Evolutionary conservation across 2,329 filamentous ascomycete genomes (phyloP), one percentile per base, ranked within the genome.

Genomic region (Lachnellula hyalina): DNA sequence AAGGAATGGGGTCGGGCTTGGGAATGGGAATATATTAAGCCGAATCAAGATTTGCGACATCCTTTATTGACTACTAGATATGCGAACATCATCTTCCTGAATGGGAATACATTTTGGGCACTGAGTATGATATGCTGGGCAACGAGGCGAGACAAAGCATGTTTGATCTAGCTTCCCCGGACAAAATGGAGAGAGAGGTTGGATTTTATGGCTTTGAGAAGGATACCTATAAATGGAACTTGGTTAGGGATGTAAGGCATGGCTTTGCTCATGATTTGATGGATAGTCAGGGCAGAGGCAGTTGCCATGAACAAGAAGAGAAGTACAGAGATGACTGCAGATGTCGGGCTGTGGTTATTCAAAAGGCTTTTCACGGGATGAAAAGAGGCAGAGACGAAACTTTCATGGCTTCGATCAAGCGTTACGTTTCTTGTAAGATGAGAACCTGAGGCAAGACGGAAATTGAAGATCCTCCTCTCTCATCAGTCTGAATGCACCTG

Each of bases 41-140:
- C 38, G 5, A 60, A 63, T n/a, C 60, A 61, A n/a, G 56, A 66
- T 53, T 51, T 63, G 15, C 58, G 56, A 48, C 57, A 67, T 50
- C 61, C 65, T 3, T 50, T 57, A 9, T 49, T 67, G 8, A 67
- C 62, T 47, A 56, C 58, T 6, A 28, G 55, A n/a, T 67, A 57
- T 47, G 62, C 61, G 12, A 35, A 51, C 11, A 65, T 15, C 52
- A 61, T 49, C 49, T 67, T 9, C 65, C 66, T 19, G 23, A 45
- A 23, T 59, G 56, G 56, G 44, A 61, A 25, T 60, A 55, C 36
- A 51, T 58, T 14, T 51, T 61, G 41, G 59, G 61, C 5, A 54
- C 58, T 8, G 57, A 63, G 25, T 61, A 57, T 28, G 59, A 63
- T 42, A 61, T 61, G 59, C 40, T 61, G 23, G 51, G 40, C 5